Evolutionary conservation across 805 yeast genomes (phyloP).

Genomic region (Monosporozyma servazzii): DNA sequence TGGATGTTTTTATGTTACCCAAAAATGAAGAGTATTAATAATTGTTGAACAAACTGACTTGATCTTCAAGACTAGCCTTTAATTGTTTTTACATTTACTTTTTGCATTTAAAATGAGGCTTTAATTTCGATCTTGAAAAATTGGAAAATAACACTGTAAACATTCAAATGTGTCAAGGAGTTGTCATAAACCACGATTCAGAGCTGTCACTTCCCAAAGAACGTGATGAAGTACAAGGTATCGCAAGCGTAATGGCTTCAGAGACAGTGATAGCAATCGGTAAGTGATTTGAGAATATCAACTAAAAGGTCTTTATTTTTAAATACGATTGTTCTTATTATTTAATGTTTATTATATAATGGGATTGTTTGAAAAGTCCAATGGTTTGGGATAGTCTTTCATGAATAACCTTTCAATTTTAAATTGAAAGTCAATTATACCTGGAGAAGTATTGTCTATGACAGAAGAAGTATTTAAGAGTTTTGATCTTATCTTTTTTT

Average conservation of each 20-base stretch:
- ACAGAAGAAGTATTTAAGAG: neutral
- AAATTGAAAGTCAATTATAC: neutral
- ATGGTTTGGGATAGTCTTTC: neutral
- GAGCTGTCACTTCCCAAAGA: neutral
- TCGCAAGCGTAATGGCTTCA: neutral
- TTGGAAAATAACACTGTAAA: neutral
- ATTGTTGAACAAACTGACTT: neutral
- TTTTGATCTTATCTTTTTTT: neutral
- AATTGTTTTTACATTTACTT: neutral
- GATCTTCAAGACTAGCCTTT: neutral
- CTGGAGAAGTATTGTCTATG: neutral
- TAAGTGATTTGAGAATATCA: neutral
- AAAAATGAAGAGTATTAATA: neutral
- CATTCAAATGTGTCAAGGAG: neutral
- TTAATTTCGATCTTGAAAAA: neutral
- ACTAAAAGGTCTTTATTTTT: neutral
- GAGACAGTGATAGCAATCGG: neutral
- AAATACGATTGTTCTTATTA: neutral
- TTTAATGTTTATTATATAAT: neutral
- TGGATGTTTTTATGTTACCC: neutral
- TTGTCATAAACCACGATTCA: neutral
- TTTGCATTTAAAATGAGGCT: neutral
- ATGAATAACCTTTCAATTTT: neutral
- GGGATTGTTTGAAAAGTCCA: neutral
- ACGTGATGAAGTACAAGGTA: neutral